phyloP scores from a whole-genome alignment of 2,329 filamentous ascomycete species.

The Monilinia vaccinii-corymbosi region DNA sequence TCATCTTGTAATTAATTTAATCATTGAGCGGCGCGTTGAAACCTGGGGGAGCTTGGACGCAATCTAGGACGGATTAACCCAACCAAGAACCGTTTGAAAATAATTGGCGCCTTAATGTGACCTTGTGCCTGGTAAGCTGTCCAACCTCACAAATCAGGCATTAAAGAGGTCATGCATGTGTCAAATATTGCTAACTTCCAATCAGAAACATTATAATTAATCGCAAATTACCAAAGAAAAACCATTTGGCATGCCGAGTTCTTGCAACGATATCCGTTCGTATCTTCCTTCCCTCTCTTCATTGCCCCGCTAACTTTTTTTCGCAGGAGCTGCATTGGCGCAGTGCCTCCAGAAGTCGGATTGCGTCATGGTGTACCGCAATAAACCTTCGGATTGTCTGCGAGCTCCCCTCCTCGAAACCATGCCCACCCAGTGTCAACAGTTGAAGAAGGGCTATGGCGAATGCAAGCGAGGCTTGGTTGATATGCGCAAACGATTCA shows the following conservation, averaged over 20 bases:
- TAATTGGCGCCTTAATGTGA: too few species aligned
- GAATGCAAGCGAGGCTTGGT: conserved; percentile 95
- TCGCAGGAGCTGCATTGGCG: conserved; percentile 79
- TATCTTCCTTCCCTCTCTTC: not conserved
- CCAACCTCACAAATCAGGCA: too few species aligned
- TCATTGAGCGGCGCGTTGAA: not conserved
- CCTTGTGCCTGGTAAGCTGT: too few species aligned
- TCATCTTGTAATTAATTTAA: not conserved
- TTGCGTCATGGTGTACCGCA: conserved; percentile 87
- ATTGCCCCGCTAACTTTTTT: conserved; percentile 8
- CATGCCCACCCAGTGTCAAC: conserved; percentile 80
- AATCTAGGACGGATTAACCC: not conserved
- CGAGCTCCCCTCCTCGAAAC: conserved; percentile 71
- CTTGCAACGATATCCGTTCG: conserved; percentile 90
- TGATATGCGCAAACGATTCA: conserved; percentile 97
- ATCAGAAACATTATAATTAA: not conserved
- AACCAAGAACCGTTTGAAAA: too few species aligned
- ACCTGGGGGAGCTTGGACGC: not conserved
- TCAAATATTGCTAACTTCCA: too few species aligned
- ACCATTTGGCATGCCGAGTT: conserved; percentile 64
- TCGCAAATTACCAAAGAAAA: not conserved
- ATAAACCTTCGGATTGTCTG: conserved; percentile 81
- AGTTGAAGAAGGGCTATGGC: conserved; percentile 84
- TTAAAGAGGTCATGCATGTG: too few species aligned
- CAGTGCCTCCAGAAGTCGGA: conserved; percentile 94